Percentiles rank a stretch among this genome's conserved stretches.
Evolutionary conservation across 1,284 basidiomycete species (phyloP).

Genomic region (Amylostereum chailletii): DNA sequence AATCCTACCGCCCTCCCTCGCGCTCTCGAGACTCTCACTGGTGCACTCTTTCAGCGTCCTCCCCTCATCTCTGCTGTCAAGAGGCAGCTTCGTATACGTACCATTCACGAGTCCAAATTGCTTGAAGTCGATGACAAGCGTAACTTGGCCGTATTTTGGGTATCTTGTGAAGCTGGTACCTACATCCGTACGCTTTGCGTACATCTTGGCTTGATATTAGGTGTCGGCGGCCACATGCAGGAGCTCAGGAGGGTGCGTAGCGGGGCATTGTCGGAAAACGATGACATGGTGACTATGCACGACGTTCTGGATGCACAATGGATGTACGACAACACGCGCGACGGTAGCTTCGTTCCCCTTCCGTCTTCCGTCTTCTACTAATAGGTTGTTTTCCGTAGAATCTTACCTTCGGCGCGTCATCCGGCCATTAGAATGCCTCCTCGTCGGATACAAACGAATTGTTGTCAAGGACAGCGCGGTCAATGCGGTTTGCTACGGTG

Average conservation of each 20-base stretch:
- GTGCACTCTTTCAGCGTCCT: conserved; percentile 97
- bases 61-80: conserved; percentile 99
- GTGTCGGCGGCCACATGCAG: conserved; percentile 99
- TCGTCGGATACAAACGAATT: conserved; percentile 96
- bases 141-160: conserved; percentile 97
- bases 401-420: conserved; percentile 95
- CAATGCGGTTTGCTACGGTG: conserved; percentile 99
- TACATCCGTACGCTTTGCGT: conserved; percentile 99
- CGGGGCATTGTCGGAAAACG: conserved; percentile 95
- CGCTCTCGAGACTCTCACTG: conserved; percentile 93
- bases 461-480: conserved; percentile 99
- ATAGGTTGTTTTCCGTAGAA: conserved; percentile 40
- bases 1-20: conserved; percentile 84
- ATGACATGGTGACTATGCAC: conserved; percentile 99
- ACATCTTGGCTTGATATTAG: conserved; percentile 89
- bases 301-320: conserved; percentile 99
- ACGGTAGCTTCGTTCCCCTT: conserved; percentile 41
- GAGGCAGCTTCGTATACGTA: conserved; percentile 95
- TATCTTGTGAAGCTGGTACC: conserved; percentile 97
- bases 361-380: conserved; percentile 1
- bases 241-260: conserved; percentile 92
- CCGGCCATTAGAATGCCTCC: conserved; percentile 88
- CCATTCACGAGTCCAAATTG: conserved; percentile 94
- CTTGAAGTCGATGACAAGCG: conserved; percentile 98
- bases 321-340: conserved; percentile 98